phyloP scores from a whole-genome alignment of 495 filamentous ascomycete species.

The Hypoxylon lenormandii region DNA sequence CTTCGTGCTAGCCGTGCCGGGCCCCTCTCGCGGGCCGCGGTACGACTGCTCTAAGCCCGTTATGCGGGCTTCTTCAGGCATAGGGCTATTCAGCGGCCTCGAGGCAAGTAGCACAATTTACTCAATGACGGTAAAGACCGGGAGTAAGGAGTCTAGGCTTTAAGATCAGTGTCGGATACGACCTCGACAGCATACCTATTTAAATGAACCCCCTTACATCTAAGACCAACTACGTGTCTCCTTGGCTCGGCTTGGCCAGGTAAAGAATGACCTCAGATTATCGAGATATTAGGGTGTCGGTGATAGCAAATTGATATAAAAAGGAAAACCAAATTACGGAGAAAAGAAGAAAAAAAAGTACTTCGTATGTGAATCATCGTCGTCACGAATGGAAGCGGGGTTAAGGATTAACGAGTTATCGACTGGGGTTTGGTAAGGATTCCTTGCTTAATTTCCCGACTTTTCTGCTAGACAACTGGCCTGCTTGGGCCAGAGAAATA shows the following conservation, averaged over 20 bases:
- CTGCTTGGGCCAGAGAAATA: too few species aligned
- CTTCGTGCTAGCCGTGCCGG: slow-evolving; percentile 16
- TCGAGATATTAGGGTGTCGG: slow-evolving; percentile 1
- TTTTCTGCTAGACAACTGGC: not conserved
- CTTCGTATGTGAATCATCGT: slow-evolving; percentile 24
- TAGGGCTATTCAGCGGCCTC: slow-evolving; percentile 14
- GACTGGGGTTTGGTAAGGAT: not conserved
- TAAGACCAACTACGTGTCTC: slow-evolving; percentile 20
- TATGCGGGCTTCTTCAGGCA: slow-evolving; percentile 9
- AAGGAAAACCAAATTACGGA: too few species aligned
- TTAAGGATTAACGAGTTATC: not conserved
- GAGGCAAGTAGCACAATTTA: slow-evolving; percentile 13
- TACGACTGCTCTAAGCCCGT: slow-evolving; percentile 6
- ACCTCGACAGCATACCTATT: not conserved
- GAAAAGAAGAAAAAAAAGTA: slow-evolving; percentile 4
- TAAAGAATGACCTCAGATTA: slow-evolving; percentile 22
- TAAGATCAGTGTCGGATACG: slow-evolving; percentile 8
- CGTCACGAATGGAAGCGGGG: slow-evolving; percentile 29
- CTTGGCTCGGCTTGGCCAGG: slow-evolving; percentile 30
- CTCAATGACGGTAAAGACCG: not conserved
- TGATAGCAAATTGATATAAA: not conserved
- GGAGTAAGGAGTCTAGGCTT: slow-evolving; percentile 10
- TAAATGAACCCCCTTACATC: slow-evolving; percentile 25
- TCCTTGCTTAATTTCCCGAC: not conserved
- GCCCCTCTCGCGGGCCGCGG: too few species aligned